phyloP scores from a whole-genome alignment of 2,329 filamentous ascomycete genomes.

The Calonectria ilicicola region DNA sequence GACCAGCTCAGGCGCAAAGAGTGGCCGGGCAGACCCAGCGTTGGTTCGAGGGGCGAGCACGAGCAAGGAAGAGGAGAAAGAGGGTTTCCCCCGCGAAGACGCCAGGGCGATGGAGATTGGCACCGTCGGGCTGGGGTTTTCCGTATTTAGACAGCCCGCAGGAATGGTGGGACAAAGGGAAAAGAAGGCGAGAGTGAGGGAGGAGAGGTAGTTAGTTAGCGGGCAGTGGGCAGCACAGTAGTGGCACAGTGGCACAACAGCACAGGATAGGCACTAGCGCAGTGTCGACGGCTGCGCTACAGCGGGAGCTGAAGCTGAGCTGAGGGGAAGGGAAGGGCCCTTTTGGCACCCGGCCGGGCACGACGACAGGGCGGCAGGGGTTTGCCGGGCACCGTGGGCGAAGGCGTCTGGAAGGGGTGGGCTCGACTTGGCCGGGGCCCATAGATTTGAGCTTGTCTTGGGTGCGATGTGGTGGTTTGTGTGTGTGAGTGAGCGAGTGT shows the following conservation, averaged over 20 bases:
- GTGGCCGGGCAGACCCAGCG: slow-evolving; percentile 21
- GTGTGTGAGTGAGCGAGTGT: slow-evolving; percentile 3
- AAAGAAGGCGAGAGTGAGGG: not conserved
- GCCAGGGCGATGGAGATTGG: slow-evolving; percentile 24
- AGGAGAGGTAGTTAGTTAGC: not conserved
- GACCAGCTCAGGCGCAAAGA: slow-evolving; percentile 19
- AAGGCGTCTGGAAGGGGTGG: slow-evolving; percentile 21
- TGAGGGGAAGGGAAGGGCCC: not conserved
- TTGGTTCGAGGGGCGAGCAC: slow-evolving; percentile 9
- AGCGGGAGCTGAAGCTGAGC: not conserved
- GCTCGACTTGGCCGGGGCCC: slow-evolving; percentile 3
- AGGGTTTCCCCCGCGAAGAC: slow-evolving; percentile 22
- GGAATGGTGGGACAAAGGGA: slow-evolving; percentile 8
- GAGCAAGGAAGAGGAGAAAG: slow-evolving; percentile 13
- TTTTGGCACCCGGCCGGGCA: not conserved
- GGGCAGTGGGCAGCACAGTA: too few species aligned
- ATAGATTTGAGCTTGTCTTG: slow-evolving; percentile 8
- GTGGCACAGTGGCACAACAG: not conserved
- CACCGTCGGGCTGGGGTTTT: slow-evolving; percentile 5
- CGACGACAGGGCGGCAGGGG: not conserved
- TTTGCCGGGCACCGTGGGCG: not conserved
- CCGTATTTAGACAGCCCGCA: slow-evolving; percentile 10
- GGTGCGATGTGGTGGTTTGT: not conserved
- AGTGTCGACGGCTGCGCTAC: not conserved
- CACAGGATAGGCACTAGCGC: not conserved